phyloP scores from a whole-genome alignment of 1,284 basidiomycete species.

The Anthracocystis panici-leucophaei region DNA sequence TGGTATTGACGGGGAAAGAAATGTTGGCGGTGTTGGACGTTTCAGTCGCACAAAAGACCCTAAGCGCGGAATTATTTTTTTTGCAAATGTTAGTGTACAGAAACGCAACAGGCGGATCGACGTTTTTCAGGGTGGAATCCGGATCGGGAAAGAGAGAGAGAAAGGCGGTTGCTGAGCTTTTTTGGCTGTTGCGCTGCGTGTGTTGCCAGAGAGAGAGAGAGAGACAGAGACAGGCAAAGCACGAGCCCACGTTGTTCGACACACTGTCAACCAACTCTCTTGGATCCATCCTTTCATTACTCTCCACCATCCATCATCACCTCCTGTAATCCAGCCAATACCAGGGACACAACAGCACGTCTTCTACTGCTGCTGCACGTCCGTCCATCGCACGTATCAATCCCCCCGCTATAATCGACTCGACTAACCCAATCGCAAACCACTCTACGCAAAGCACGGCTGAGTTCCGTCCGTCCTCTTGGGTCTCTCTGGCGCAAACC shows the following conservation, averaged over 20 bases:
- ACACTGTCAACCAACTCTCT: background rate
- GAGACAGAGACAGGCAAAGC: slow-evolving; percentile 11
- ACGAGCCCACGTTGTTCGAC: slow-evolving; percentile 20
- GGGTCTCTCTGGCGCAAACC: background rate
- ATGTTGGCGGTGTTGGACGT: background rate
- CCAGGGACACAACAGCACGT: background rate
- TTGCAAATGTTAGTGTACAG: background rate
- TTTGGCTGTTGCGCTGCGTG: background rate
- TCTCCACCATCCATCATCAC: background rate
- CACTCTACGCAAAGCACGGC: too few relatives aligned
- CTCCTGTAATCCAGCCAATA: background rate
- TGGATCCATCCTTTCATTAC: background rate
- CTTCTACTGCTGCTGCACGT: background rate
- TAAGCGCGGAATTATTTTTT: background rate
- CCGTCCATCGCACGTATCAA: too few relatives aligned
- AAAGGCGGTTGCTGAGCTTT: background rate
- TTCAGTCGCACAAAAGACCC: background rate
- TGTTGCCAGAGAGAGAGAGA: background rate
- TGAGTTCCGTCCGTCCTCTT: too few relatives aligned
- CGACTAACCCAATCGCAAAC: too few relatives aligned
- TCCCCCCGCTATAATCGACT: too few relatives aligned
- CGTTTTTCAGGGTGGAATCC: background rate
- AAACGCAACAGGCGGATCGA: background rate
- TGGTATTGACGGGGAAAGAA: background rate
- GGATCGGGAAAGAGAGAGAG: slow-evolving; percentile 8